Conservation (phyloP, 495 filamentous ascomycete species). For the Hyphodiscus hymeniophilus region DNA sequence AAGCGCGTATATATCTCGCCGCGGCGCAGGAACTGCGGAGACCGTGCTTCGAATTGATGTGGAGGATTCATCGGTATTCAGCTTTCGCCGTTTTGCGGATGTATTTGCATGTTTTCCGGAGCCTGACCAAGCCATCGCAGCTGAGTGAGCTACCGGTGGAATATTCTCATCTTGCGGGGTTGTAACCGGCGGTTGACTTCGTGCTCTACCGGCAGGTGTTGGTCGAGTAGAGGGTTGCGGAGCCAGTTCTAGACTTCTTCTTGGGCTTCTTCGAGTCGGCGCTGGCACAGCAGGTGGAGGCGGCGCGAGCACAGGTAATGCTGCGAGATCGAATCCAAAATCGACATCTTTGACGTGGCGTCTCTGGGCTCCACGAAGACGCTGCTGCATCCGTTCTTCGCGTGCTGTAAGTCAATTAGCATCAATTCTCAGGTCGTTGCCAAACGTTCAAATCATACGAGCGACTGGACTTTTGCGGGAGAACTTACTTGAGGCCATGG, state of each 20-base stretch:
- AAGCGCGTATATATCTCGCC: constrained; percentile 17
- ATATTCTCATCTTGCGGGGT: background rate
- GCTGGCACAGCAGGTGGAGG: background rate
- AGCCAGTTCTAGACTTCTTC: constrained; percentile 1
- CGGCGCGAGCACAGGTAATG: constrained; percentile 3
- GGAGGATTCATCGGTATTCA: constrained; percentile 13
- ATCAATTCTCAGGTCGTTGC: too few species aligned
- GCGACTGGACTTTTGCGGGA: too few species aligned
- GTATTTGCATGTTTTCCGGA: constrained; percentile 24
- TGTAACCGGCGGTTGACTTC: background rate
- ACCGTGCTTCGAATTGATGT: constrained; percentile 12
- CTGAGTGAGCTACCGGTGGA: background rate
- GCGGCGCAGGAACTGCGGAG: constrained; percentile 8
- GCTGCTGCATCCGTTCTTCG: constrained; percentile 21
- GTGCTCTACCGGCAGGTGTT: constrained; percentile 3
- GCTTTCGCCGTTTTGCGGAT: constrained; percentile 21
- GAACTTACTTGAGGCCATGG: background rate
- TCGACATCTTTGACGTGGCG: constrained; percentile 23
- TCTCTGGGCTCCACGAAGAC: constrained; percentile 21
- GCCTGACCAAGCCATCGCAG: too few species aligned
- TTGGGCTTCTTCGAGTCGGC: background rate
- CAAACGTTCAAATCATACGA: background rate
- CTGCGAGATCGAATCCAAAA: constrained; percentile 20
- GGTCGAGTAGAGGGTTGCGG: constrained; percentile 2
- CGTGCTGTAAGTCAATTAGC: constrained; percentile 9